phyloP scores from a whole-genome alignment of 2,329 filamentous ascomycete genomes.

The Atkinsonella hypoxylon region DNA sequence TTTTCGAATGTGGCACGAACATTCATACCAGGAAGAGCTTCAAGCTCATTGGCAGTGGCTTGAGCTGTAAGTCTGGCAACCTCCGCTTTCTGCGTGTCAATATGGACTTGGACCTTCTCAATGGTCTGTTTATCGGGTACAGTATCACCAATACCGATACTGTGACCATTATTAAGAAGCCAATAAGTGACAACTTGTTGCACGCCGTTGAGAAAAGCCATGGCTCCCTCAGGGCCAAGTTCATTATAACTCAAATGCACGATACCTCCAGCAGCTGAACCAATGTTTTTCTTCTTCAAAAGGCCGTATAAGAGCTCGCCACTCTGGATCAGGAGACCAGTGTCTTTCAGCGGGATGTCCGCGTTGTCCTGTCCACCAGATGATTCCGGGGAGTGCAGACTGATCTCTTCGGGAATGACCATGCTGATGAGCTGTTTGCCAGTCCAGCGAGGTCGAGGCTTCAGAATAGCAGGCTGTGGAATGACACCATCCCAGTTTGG shows the following conservation, averaged over 20 bases:
- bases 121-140: constrained; percentile 84
- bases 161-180: constrained; percentile 92
- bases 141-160: constrained; percentile 96
- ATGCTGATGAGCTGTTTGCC: constrained; percentile 96
- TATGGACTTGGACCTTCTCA: constrained; percentile 68
- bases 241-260: constrained; percentile 96
- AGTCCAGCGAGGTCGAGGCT: constrained; percentile 88
- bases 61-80: constrained; percentile 63
- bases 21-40: constrained; percentile 96
- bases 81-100: constrained; percentile 69
- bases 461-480: constrained; percentile 84
- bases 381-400: constrained; percentile 54
- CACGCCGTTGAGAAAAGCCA: constrained; percentile 91
- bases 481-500: constrained; percentile 95
- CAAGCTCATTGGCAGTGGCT: constrained; percentile 77
- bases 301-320: constrained; percentile 86
- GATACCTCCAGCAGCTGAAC: constrained; percentile 80
- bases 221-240: constrained; percentile 71
- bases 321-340: constrained; percentile 69
- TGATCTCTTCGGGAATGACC: constrained; percentile 79
- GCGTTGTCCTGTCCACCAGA: constrained; percentile 28
- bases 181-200: constrained; percentile 96
- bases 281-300: constrained; percentile 86
- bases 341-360: constrained; percentile 57
- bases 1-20: constrained; percentile 97